These are phyloP conservation scores for Arachnopeziza araneosa DNA, from an alignment of 2,329 filamentous ascomycete genomes.

Conservation along the genomic window DNA sequence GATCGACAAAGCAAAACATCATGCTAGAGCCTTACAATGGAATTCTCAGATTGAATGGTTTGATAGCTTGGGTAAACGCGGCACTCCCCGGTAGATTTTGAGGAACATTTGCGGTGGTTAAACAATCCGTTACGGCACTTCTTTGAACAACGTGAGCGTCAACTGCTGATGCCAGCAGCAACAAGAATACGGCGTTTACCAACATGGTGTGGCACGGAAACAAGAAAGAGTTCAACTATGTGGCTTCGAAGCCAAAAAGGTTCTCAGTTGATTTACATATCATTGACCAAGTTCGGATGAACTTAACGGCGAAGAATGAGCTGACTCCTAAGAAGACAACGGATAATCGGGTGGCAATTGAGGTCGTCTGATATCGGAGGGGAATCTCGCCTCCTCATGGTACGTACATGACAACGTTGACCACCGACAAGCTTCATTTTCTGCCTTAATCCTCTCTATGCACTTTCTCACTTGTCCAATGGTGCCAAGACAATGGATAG, in stretches of 20 bases:
- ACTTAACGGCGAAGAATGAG: background rate
- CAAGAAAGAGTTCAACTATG: background rate
- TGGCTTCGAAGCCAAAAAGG: background rate
- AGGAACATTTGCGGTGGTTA: conserved; percentile 12
- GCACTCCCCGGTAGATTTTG: conserved; percentile 8
- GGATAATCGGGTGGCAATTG: background rate
- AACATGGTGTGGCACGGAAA: conserved; percentile 1
- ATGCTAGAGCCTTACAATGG: conserved; percentile 1
- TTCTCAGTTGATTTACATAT: background rate
- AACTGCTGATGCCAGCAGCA: conserved; percentile 5
- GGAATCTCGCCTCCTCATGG: background rate
- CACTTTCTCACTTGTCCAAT: background rate
- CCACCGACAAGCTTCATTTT: background rate
- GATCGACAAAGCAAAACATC: background rate
- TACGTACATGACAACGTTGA: background rate
- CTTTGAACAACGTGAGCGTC: conserved; percentile 1
- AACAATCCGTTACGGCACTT: conserved; percentile 10
- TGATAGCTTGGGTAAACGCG: conserved; percentile 11
- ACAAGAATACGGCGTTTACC: background rate
- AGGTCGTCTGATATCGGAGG: background rate
- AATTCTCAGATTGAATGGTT: conserved; percentile 19
- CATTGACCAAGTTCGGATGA: background rate
- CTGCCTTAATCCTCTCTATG: background rate
- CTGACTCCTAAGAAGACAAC: background rate
- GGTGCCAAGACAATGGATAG: background rate